Evolutionary conservation across 2,329 filamentous ascomycete genomes (phyloP).

Genomic region (Pseudodiploospora longispora): DNA sequence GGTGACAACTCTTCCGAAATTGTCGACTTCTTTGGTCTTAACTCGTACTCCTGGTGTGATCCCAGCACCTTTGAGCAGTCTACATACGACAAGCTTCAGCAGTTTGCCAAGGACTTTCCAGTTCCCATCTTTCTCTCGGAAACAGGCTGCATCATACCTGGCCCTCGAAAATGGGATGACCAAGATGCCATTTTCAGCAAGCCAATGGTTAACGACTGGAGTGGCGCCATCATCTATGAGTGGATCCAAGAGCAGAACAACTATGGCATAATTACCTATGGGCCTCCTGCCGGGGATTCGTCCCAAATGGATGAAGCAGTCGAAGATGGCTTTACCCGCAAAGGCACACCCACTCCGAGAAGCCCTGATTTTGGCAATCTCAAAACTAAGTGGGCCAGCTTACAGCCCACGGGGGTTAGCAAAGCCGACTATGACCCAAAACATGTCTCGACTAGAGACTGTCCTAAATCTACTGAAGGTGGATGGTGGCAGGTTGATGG

Average conservation of each 20-base stretch:
- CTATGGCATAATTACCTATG: slow-evolving; percentile 76
- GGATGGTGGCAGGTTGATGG: slow-evolving; percentile 78
- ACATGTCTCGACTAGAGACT: slow-evolving; percentile 54
- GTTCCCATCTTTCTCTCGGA: slow-evolving; percentile 89
- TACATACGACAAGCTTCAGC: slow-evolving; percentile 62
- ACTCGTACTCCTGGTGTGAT: slow-evolving; percentile 78
- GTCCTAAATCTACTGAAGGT: slow-evolving; percentile 59
- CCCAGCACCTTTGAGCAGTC: slow-evolving; percentile 48
- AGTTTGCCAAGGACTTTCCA: slow-evolving; percentile 59
- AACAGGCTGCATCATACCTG: slow-evolving; percentile 67
- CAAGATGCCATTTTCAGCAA: slow-evolving; percentile 69
- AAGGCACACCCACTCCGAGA: slow-evolving; percentile 65
- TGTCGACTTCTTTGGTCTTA: slow-evolving; percentile 78
- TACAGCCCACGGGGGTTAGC: slow-evolving; percentile 61
- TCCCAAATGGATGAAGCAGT: slow-evolving; percentile 43
- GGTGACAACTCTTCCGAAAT: slow-evolving; percentile 59
- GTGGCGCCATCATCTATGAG: slow-evolving; percentile 78
- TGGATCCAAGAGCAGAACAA: slow-evolving; percentile 81
- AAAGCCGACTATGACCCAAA: slow-evolving; percentile 57
- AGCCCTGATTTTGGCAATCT: slow-evolving; percentile 73
- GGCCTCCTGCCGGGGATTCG: slow-evolving; percentile 44
- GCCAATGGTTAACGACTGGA: slow-evolving; percentile 63
- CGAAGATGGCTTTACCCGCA: slow-evolving; percentile 59
- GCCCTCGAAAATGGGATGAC: slow-evolving; percentile 58
- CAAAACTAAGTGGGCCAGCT: slow-evolving; percentile 64